Evolutionary conservation across 345 rosid species (phyloP).

Genomic region (Kandelia obovata): DNA sequence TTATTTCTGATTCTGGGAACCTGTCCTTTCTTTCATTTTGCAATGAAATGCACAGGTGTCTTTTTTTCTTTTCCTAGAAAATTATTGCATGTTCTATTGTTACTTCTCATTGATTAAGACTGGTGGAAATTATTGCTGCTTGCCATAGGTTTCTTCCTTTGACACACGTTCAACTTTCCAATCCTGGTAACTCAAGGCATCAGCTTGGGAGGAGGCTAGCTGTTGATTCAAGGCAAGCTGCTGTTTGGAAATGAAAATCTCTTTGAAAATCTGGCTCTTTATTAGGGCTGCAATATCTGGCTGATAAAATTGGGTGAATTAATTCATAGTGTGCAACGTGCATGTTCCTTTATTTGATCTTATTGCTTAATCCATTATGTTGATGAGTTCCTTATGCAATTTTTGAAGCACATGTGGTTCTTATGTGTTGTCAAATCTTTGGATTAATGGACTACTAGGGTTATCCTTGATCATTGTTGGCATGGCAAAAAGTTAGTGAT

Average conservation of each 20-base stretch:
- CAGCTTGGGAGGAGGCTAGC: slow-evolving; percentile 89
- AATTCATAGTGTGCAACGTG: neutral
- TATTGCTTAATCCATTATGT: too few relatives aligned
- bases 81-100: slow-evolving; percentile 12
- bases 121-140: neutral
- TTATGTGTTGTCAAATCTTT: too few relatives aligned
- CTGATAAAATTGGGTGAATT: neutral
- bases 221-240: slow-evolving; percentile 72
- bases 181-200: slow-evolving; percentile 73
- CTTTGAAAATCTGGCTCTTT: neutral
- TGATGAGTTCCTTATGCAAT: too few relatives aligned
- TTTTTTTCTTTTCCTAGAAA: slow-evolving; percentile 12
- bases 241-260: neutral
- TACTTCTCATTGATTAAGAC: neutral
- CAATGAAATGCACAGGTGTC: slow-evolving; percentile 96
- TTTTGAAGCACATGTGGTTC: too few relatives aligned
- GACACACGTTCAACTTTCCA: slow-evolving; percentile 72
- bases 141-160: slow-evolving; percentile 76
- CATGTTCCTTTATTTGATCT: neutral
- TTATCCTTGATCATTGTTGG: too few relatives aligned
- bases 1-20: slow-evolving; percentile 97
- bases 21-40: slow-evolving; percentile 85
- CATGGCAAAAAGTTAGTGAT: too few relatives aligned
- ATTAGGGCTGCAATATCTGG: neutral
- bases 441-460: too few relatives aligned